A percentile compares a stretch with the other conserved stretches of the same genome.
phyloP scores from a whole-genome alignment of 208 protist genomes.

The Wallacemonas sp. region DNA sequence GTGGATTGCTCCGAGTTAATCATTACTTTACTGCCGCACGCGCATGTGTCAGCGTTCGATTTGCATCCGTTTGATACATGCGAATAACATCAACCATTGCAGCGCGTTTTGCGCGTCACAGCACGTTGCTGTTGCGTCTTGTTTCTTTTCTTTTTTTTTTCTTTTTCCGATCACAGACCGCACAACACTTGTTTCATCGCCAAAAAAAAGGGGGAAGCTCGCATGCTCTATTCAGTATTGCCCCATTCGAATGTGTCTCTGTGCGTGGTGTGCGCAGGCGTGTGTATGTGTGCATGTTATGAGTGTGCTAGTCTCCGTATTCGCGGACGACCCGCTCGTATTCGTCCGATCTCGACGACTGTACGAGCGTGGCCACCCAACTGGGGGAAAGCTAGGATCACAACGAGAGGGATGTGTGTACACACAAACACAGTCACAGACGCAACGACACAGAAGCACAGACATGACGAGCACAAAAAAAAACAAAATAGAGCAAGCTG shows the following conservation, averaged over 20 bases:
- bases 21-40: conserved; percentile 17
- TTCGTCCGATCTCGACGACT: no score
- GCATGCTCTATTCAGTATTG: no score
- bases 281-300: no score
- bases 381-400: no score
- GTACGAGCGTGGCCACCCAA: no score
- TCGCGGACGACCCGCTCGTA: no score
- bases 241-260: no score
- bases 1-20: conserved; percentile 8
- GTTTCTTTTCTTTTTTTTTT: background rate
- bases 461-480: conserved; percentile 19
- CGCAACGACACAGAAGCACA: background rate
- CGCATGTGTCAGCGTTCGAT: conserved; percentile 7
- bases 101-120: conserved; percentile 4
- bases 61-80: conserved; percentile 19
- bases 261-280: no score
- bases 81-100: conserved; percentile 11
- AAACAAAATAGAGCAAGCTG: conserved; percentile 8
- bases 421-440: no score
- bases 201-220: no score
- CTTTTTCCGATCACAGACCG: background rate
- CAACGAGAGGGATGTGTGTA: no score
- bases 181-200: background rate
- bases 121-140: background rate
- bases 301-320: no score